phyloP scores from a whole-genome alignment of 2,329 filamentous ascomycete genomes.

The Neopestalotiopsis sp. region DNA sequence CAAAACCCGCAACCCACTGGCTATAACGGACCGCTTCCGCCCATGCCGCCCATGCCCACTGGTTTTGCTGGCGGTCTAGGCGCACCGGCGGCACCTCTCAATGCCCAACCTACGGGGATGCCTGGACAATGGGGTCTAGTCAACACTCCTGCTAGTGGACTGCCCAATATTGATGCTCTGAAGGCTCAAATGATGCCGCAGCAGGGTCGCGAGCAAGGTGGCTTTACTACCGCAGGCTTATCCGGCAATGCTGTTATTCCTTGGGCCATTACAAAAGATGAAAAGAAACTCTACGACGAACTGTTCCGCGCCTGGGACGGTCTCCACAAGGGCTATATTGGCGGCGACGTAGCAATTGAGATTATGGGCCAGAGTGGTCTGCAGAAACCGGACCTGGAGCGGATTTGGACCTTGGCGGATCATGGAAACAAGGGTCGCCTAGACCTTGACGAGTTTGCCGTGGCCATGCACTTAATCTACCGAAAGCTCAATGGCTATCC shows the following conservation, averaged over 20 bases:
- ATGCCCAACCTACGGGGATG: slow-evolving; percentile 90
- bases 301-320: slow-evolving; percentile 98
- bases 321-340: slow-evolving; percentile 89
- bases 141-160: slow-evolving; percentile 85
- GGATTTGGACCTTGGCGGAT: slow-evolving; percentile 93
- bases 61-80: slow-evolving; percentile 71
- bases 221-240: slow-evolving; percentile 84
- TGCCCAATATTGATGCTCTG: slow-evolving; percentile 92
- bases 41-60: slow-evolving; percentile 82
- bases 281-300: slow-evolving; percentile 95
- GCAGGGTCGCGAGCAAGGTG: slow-evolving; percentile 82
- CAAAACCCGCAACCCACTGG: slow-evolving; percentile 76
- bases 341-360: slow-evolving; percentile 91
- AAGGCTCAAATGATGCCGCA: slow-evolving; percentile 98
- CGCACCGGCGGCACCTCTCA: slow-evolving; percentile 66
- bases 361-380: slow-evolving; percentile 96
- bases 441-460: slow-evolving; percentile 95
- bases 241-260: slow-evolving; percentile 95
- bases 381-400: slow-evolving; percentile 87
- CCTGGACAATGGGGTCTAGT: slow-evolving; percentile 99
- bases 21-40: slow-evolving; percentile 79
- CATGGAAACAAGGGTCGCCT: slow-evolving; percentile 92
- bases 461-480: slow-evolving; percentile 99
- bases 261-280: slow-evolving; percentile 98
- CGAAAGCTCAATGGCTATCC: slow-evolving; percentile 96